Base-by-base conservation (phyloP, 306 rosid species). In the Medicago ruthenica region DNA sequence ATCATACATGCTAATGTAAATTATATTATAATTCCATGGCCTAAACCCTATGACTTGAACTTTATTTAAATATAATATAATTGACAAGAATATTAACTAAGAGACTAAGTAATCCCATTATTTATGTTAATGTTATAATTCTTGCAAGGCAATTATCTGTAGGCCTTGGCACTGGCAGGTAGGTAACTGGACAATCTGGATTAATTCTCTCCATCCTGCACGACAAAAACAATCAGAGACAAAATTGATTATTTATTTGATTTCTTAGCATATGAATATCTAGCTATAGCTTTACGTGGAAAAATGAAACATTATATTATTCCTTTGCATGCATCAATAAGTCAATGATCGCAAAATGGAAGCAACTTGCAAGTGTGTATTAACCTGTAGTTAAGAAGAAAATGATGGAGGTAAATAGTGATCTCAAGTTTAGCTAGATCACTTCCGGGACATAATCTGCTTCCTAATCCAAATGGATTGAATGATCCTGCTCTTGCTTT, bases 381-480 rank as follows among this genome's bases (percentile, higher is more conserved):
- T 59, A 21, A 87, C 92, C 81, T 87, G 85, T 86, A 89, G 55
- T 79, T 70, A 41, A 84, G 87, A 73, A 89, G 84, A 75, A 87
- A 87, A 80, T 89, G 86, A 76, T 87, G 95, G 39, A 89, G 90
- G 73, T 84, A 87, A 82, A 89, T 87, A 66, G 81, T 15, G 47
- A 86, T 85, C 67, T 87, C 86, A 55, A 86, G 84, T 74, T 87
- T 89, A 74, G 92, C 85, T 22, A 89, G 73, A 44, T 89, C 90
- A 9, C 83, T 75, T 64, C 92, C 92, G 0, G 95, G 95, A 69
- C 92, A 89, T 2, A 82, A 34, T 51, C 90, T 84, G 45, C 87
- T 86, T 69, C 95, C 95, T 57, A 74, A 79, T 78, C 92, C 95
- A 76, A 89, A 87, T 0, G 95, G 90, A 78, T 87, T 82, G 82